Evolutionary conservation across 2,329 filamentous ascomycete genomes (phyloP).

Genomic region (Dothideomycetidae sp.): DNA sequence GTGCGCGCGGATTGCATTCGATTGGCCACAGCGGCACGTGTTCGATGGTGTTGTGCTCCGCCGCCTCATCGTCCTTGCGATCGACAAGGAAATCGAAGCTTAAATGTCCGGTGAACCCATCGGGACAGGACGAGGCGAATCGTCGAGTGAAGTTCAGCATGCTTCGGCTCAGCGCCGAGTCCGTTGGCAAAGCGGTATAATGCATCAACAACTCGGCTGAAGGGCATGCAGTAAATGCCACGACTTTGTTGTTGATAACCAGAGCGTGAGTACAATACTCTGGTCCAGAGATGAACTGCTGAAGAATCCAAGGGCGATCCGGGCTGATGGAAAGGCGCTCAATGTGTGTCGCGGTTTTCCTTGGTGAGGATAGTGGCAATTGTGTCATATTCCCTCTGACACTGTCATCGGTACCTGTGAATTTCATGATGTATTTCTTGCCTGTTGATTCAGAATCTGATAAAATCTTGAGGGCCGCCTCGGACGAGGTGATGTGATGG

Average conservation of each 20-base stretch:
- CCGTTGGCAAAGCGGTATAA: constrained; percentile 44
- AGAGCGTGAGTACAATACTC: constrained; percentile 62
- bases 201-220: constrained; percentile 51
- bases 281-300: constrained; percentile 50
- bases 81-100: constrained; percentile 58
- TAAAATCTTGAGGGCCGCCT: constrained; percentile 41
- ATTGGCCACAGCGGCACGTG: constrained; percentile 44
- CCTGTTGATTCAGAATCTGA: constrained; percentile 20
- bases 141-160: constrained; percentile 52
- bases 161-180: constrained; percentile 40
- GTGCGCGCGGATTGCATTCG: constrained; percentile 56
- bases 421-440: constrained; percentile 51
- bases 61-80: constrained; percentile 25
- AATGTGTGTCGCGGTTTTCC: constrained; percentile 42
- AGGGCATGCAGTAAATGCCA: constrained; percentile 52
- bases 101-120: constrained; percentile 51
- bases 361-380: constrained; percentile 41
- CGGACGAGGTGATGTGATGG: constrained; percentile 37
- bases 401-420: constrained; percentile 46
- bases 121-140: constrained; percentile 38
- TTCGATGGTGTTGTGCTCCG: constrained; percentile 12
- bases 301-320: constrained; percentile 48
- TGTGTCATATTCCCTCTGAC: constrained; percentile 49
- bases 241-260: constrained; percentile 49
- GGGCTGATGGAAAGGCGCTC: constrained; percentile 40